A percentile compares a stretch with the other conserved stretches of the same genome.
Evolutionary conservation across 495 filamentous ascomycete genomes (phyloP).

Genomic region (Lasiosphaeria hispida): DNA sequence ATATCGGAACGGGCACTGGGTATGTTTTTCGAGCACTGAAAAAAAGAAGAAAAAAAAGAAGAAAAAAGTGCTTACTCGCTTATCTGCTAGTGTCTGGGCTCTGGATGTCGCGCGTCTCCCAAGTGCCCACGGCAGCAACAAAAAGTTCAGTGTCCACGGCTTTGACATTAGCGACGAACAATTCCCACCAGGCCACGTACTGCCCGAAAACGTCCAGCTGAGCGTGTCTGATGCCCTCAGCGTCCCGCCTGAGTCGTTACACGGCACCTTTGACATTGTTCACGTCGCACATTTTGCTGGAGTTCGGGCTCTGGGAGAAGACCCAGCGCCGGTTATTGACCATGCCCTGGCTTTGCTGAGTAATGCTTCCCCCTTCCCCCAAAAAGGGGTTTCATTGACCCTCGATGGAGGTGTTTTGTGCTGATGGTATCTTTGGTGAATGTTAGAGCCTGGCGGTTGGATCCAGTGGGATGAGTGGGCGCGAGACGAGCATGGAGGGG

Average conservation of each 20-base stretch:
- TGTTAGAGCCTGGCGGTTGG: constrained; percentile 15
- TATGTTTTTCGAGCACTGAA: neutral
- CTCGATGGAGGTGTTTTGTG: neutral
- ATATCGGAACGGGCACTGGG: constrained; percentile 12
- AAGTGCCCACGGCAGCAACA: neutral
- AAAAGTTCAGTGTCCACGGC: constrained; percentile 16
- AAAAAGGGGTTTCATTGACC: too few relatives aligned
- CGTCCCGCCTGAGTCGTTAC: neutral
- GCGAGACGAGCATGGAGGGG: too few relatives aligned
- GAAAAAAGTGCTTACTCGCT: too few relatives aligned
- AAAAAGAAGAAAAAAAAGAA: too few relatives aligned
- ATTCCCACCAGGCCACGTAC: constrained; percentile 4
- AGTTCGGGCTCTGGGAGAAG: constrained; percentile 9
- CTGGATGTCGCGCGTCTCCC: constrained; percentile 1
- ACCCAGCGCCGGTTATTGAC: constrained; percentile 7
- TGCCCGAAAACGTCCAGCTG: constrained; percentile 3
- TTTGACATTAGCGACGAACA: constrained; percentile 17
- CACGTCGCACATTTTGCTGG: constrained; percentile 13
- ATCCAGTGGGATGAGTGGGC: constrained; percentile 17
- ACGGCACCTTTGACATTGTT: constrained; percentile 14
- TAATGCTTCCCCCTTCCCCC: too few relatives aligned
- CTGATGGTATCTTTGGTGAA: neutral
- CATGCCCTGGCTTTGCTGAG: constrained; percentile 10
- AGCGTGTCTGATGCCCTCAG: constrained; percentile 9
- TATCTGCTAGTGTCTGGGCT: constrained; percentile 13